Evolutionary conservation across 2,329 filamentous ascomycete genomes (phyloP), one percentile per base, ranked within the genome.

Genomic region (Daldinia eschscholtzii): DNA sequence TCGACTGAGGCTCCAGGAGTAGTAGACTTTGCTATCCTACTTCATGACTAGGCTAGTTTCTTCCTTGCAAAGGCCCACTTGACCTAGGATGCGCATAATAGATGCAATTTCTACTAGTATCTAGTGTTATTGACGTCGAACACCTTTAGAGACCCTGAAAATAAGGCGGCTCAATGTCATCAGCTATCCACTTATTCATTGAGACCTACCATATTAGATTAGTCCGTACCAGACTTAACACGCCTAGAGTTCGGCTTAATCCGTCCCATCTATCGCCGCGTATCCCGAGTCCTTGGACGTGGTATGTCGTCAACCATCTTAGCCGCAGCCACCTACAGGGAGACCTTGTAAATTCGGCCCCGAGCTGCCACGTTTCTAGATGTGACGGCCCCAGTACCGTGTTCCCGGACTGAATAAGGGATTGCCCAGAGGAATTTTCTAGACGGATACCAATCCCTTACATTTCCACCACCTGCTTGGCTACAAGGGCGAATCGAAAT

Each of bases 251-350:
- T 58, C 39, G 42, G 55, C 35, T 56, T 39, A 53, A 52, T 50
- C 55, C 48, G 39, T 55, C 12, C 28, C 18, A 30, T 35, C 56
- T 35, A 28, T n/a, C 53, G 37, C 52, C 64, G 35, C 44, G 37
- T 35, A 20, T 46, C 64, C 64, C 64, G 56, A 63, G 48, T 33
- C 64, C 64, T 67, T 67, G 64, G 64, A 26, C 64, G 53, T 63
- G 64, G 64, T 55, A 67, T 60, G 55, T 50, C 30, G 30, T 61
- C 55, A 60, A 50, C n/a, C 41, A 13, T 56, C 53, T 30, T 44
- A 23, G 18, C 50, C 56, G 42, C 46, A 44, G 33, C n/a, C 62
- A 30, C 57, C 10, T 9, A 9, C 33, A 61, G 28, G 37, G 42
- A 15, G 42, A 23, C 35, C 50, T 46, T 52, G 52, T 30, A 48